Conservation (phyloP, 108 stramenopile genomes). For the Pseudonitzschia multiseries region DNA sequence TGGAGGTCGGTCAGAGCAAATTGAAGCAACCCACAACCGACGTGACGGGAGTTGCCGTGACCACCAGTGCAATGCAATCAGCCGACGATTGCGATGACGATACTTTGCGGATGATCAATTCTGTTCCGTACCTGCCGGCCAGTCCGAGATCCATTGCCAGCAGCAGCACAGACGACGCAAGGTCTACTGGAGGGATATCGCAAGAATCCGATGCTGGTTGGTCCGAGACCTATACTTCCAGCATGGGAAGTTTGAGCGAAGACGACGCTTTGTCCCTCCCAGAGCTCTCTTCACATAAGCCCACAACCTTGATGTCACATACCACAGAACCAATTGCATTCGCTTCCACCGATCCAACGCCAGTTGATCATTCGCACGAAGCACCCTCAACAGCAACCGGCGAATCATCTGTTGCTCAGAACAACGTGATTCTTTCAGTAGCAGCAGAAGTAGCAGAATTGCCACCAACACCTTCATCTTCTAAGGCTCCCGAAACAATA, state of each 20-base stretch:
- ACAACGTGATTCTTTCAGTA: neutral
- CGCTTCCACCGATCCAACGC: neutral
- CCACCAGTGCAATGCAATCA: neutral
- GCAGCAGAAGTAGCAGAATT: no score
- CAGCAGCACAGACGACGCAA: neutral
- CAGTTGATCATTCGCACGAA: neutral
- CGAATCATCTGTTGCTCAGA: neutral
- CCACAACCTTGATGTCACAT: neutral
- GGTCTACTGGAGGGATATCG: conserved; percentile 12
- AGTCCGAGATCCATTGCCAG: neutral
- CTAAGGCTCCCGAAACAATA: neutral
- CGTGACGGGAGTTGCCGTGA: neutral
- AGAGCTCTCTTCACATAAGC: neutral
- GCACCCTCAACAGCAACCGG: neutral
- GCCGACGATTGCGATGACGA: neutral
- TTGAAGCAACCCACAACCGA: neutral
- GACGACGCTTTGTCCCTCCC: neutral
- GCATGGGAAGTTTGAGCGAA: conserved; percentile 11
- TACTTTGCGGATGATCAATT: neutral
- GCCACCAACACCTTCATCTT: neutral
- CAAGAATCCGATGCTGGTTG: conserved; percentile 20
- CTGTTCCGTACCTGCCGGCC: neutral
- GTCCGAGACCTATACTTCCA: conserved; percentile 27
- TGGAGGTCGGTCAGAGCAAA: no score
- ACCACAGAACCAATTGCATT: neutral